These are phyloP conservation scores for Penicillium sp. DNA, from an alignment of 2,329 filamentous ascomycete genomes.

Conservation along the genomic window DNA sequence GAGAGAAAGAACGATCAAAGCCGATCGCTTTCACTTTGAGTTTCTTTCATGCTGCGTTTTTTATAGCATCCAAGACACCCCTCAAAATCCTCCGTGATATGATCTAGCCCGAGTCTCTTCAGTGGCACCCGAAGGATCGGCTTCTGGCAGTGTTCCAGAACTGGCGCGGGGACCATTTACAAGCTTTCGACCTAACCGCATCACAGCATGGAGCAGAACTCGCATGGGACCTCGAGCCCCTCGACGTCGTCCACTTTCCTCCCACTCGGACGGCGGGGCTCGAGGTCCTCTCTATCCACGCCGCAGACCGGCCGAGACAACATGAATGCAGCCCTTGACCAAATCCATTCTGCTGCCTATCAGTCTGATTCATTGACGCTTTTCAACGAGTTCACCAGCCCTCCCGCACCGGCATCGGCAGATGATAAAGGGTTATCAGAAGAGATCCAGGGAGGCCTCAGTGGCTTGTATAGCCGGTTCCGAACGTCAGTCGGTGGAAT, in stretches of 20 bases:
- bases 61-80: not conserved
- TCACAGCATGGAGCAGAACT: constrained; percentile 30
- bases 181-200: constrained; percentile 12
- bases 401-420: constrained; percentile 56
- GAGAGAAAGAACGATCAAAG: constrained; percentile 12
- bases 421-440: constrained; percentile 66
- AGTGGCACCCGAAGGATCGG: constrained; percentile 7
- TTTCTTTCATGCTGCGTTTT: not conserved
- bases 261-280: constrained; percentile 44
- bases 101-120: not conserved
- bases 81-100: constrained; percentile 1
- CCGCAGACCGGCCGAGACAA: constrained; percentile 64
- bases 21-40: not conserved
- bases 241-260: constrained; percentile 43
- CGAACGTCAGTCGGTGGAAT: constrained; percentile 72
- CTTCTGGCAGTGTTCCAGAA: constrained; percentile 1
- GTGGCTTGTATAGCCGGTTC: constrained; percentile 80
- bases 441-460: constrained; percentile 79
- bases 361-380: constrained; percentile 79
- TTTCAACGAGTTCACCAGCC: constrained; percentile 78
- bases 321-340: constrained; percentile 70
- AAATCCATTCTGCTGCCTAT: constrained; percentile 84
- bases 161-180: constrained; percentile 12
- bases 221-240: constrained; percentile 39
- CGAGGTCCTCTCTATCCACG: constrained; percentile 45